These are phyloP conservation scores for Lecanoromycetidae sp. DNA, from an alignment of 2,329 filamentous ascomycete genomes.

Conservation along the genomic window DNA sequence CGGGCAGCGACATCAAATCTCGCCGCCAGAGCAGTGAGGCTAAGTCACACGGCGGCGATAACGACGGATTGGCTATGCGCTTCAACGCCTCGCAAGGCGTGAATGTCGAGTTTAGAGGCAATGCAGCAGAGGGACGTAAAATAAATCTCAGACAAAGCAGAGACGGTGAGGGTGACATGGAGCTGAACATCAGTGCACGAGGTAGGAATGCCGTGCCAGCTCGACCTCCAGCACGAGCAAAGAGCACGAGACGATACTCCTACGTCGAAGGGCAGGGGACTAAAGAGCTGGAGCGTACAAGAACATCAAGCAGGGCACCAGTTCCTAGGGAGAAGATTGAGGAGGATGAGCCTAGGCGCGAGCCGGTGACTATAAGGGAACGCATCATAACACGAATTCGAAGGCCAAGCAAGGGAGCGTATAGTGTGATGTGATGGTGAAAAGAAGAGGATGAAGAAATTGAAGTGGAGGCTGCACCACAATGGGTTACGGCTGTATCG, in stretches of 20 bases:
- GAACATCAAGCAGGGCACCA: neutral
- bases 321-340: neutral
- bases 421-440: constrained; percentile 2
- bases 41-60: constrained; percentile 6
- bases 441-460: neutral
- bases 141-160: constrained; percentile 15
- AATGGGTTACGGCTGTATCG: neutral
- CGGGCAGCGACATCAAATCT: constrained; percentile 15
- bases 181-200: constrained; percentile 11
- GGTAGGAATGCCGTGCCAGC: neutral
- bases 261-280: constrained; percentile 10
- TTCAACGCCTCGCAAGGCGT: constrained; percentile 15
- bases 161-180: constrained; percentile 16
- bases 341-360: neutral
- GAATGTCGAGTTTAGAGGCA: constrained; percentile 16
- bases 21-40: constrained; percentile 10
- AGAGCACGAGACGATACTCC: constrained; percentile 11
- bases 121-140: constrained; percentile 11
- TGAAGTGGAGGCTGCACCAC: neutral
- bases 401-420: constrained; percentile 10
- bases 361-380: constrained; percentile 7
- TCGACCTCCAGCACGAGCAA: constrained; percentile 3
- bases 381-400: constrained; percentile 9
- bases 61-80: constrained; percentile 14
- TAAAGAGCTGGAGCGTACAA: constrained; percentile 6